phyloP scores from a whole-genome alignment of 2,329 filamentous ascomycete species.

The Colletotrichum sp. region DNA sequence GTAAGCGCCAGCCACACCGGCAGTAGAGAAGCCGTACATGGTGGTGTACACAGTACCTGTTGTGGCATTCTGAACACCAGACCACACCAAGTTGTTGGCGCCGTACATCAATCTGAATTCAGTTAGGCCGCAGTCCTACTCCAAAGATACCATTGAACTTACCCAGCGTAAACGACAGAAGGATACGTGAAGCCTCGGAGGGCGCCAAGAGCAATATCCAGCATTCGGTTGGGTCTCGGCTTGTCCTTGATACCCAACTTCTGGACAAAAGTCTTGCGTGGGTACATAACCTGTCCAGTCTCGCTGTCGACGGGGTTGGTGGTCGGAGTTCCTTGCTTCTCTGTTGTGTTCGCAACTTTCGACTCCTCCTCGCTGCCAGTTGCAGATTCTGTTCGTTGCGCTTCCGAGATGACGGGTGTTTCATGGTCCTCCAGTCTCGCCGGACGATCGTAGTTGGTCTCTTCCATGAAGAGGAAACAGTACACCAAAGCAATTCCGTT shows the following conservation, averaged over 20 bases:
- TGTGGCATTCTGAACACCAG: conserved; percentile 33
- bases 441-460: conserved; percentile 56
- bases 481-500: conserved; percentile 38
- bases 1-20: conserved; percentile 26
- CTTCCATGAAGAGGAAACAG: conserved; percentile 63
- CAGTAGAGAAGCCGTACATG: conserved; percentile 31
- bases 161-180: conserved; percentile 42
- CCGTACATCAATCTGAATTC: conserved; percentile 31
- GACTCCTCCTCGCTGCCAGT: background rate
- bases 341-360: background rate
- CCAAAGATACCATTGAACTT: background rate
- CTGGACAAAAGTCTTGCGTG: conserved; percentile 39
- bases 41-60: conserved; percentile 34
- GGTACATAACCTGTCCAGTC: conserved; percentile 32
- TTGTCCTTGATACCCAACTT: conserved; percentile 36
- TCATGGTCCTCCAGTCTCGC: background rate
- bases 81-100: conserved; percentile 36
- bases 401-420: background rate
- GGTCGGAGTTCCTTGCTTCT: background rate
- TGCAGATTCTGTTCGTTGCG: background rate
- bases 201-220: conserved; percentile 37
- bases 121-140: background rate
- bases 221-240: conserved; percentile 38
- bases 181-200: conserved; percentile 33
- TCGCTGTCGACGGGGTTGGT: conserved; percentile 23